Evolutionary conservation across 257 asterid genomes (phyloP), one percentile per base, ranked within the genome.

Genomic region (Nemophila menziesii): DNA sequence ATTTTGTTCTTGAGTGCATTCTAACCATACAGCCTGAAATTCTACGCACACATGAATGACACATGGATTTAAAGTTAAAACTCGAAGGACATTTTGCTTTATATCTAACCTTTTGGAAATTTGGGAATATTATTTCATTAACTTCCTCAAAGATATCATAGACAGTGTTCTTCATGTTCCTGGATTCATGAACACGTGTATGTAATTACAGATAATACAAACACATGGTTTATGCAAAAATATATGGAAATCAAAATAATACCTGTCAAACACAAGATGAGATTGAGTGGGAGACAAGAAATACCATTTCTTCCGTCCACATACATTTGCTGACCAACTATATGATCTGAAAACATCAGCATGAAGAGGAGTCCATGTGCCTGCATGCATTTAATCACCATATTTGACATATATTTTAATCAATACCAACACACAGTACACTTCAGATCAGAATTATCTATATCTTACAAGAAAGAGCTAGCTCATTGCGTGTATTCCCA

Each of bases 361-460:
- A 72, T 90, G 98, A 66, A 81, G 85, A 27, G 98, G 98, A 29
- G 98, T 90, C 96, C 98, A 90, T 44, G 96, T 77, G 49, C 96
- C 97, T 83, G 63, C 53, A 64, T 83, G 65, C 55, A 64, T 20
- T 44, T 18, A 7, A 43, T 29, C 54, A 4, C 55, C 39, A 20
- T 33, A 20, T 37, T 48, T 19, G 45, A 37, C 20, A 22, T 46
- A 8, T 22, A 38, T n/a, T 23, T 36, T 3, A 11, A 22, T 33
- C 21, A 41, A 33, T 16, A 17, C 5, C 6, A 20, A 46, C 22
- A n/a, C 7, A n/a, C n/a, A n/a, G n/a, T 11, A 41, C 4, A 26
- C 27, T n/a, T 21, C 22, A 22, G 1, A 46, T 43, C 36, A 23
- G 16, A 53, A 12, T 50, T 27, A 55, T 39, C 38, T 54, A 16